Evolutionary conservation across 495 filamentous ascomycete genomes (phyloP).

Genomic region (Neurospora sublineolata): DNA sequence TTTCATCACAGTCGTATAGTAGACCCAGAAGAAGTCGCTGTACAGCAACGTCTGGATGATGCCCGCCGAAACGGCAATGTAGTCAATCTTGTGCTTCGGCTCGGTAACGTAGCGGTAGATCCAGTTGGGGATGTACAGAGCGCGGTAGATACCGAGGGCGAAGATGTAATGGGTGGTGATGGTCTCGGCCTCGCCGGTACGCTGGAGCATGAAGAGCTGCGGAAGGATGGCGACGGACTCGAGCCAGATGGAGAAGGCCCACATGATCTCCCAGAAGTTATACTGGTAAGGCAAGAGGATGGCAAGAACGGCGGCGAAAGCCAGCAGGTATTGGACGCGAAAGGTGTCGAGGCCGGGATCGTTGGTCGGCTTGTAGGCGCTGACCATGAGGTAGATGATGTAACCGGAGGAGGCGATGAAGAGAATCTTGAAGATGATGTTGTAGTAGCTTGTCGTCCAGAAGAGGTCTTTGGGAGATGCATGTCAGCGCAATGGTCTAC

Average conservation of each 20-base stretch:
- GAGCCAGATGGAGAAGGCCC: conserved; percentile 96
- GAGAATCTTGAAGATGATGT: conserved; percentile 88
- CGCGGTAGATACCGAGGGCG: conserved; percentile 81
- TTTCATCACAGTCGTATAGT: conserved; percentile 88
- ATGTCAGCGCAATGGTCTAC: not conserved
- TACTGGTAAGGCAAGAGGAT: conserved; percentile 78
- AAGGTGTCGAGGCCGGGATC: conserved; percentile 94
- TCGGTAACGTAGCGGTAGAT: conserved; percentile 77
- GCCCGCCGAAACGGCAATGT: conserved; percentile 74
- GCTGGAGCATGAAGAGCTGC: conserved; percentile 94
- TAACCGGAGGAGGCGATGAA: conserved; percentile 85
- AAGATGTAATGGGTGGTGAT: conserved; percentile 98
- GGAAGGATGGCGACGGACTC: conserved; percentile 93
- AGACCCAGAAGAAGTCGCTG: conserved; percentile 99
- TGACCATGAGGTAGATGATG: conserved; percentile 93
- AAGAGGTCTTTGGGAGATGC: conserved; percentile 55
- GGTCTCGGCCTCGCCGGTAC: conserved; percentile 93
- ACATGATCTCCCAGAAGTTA: conserved; percentile 63
- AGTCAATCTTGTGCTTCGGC: conserved; percentile 53
- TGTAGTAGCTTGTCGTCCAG: conserved; percentile 76
- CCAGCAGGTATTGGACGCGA: conserved; percentile 85
- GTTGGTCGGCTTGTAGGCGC: conserved; percentile 89
- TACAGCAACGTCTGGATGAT: conserved; percentile 90
- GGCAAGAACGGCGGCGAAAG: conserved; percentile 63
- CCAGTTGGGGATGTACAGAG: conserved; percentile 98